Base-by-base conservation (phyloP, 2,329 filamentous ascomycete genomes). In the Ophiostoma novo-ulmi region DNA sequence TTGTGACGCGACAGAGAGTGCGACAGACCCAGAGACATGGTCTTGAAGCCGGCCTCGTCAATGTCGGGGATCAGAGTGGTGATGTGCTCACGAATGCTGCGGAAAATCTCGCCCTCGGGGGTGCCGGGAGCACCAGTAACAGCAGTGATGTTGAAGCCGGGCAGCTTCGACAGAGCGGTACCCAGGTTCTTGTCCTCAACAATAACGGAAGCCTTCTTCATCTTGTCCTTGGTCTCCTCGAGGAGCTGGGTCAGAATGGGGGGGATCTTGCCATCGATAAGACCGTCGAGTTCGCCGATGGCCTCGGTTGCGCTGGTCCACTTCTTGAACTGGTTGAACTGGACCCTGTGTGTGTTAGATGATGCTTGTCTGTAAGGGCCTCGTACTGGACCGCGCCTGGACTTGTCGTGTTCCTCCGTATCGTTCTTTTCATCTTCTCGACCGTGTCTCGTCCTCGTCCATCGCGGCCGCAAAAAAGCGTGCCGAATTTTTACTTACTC, bases 1-100 rank as follows among this genome's bases (percentile, higher is more conserved):
- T 97, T 98, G 84, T 99, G 94, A 74, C 94, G 90, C 67, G 94
- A 97, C 77, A 99, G 89, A 71, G 94, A 97, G 84, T 99, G 95
- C 48, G 94, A 97, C 68, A 99, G 89, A 88, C 95, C 95, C 72
- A 99, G 87, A 35, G 92, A 90, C 91, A 98, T 98, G 77, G 93
- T 95, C 78, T 93, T 91, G 78, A 98, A 88, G 79, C 95, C 94
- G 77, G 93, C 87, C 69, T 92, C 89, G 67, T 91, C 84, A 73
- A 99, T 88, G 69, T 93, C 94, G 73, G 95, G 94, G 75, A 99
- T 94, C 72, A 99, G 87, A 69, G 94, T 93, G 71, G 92, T 88
- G 70, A 99, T 85, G 79, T 97, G 91, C 80, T 94, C 90, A 79
- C 94, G 93, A 80, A 99, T 96, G 75, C 93, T 92, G 81, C 95